Percentiles rank a stretch among this genome's conserved stretches.
These are phyloP conservation scores for Gnetum montanum DNA, from an alignment of 75 land plant species.

Conservation along the genomic window DNA sequence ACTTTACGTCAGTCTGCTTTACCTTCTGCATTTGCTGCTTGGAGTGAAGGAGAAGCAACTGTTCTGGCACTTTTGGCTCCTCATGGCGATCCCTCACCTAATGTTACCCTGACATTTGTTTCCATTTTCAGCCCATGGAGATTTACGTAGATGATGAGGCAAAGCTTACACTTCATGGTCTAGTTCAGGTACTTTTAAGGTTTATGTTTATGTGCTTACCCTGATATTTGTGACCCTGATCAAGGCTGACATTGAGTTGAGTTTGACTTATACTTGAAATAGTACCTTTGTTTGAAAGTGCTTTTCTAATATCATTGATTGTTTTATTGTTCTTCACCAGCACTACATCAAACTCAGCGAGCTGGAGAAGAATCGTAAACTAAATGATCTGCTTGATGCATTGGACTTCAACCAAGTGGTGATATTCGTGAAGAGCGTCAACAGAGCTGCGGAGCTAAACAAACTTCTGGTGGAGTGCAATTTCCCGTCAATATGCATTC, in stretches of 20 bases:
- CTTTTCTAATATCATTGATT: not conserved
- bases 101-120: slow-evolving; percentile 49
- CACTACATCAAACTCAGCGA: slow-evolving; percentile 97
- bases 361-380: slow-evolving; percentile 88
- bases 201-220: not conserved
- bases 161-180: slow-evolving; percentile 93
- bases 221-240: too few species aligned
- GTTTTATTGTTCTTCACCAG: too few species aligned
- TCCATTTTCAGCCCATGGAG: slow-evolving; percentile 96
- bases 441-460: slow-evolving; percentile 92
- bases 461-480: slow-evolving; percentile 95
- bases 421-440: slow-evolving; percentile 95
- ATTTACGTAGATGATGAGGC: slow-evolving; percentile 99
- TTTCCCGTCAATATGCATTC: slow-evolving; percentile 95
- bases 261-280: too few species aligned
- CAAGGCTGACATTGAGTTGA: too few species aligned
- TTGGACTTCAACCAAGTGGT: slow-evolving; percentile 99
- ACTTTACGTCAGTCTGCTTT: slow-evolving; percentile 10
- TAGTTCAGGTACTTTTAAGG: slow-evolving; percentile 76
- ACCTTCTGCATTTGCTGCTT: slow-evolving; percentile 9
- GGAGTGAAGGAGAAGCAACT: slow-evolving; percentile 17
- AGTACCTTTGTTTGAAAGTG: too few species aligned
- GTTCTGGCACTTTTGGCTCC: slow-evolving; percentile 20
- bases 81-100: slow-evolving; percentile 35
- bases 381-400: slow-evolving; percentile 97